Evolutionary conservation across 176 grass and related monocot species (phyloP).

Genomic region (Coix lacrymajobi): DNA sequence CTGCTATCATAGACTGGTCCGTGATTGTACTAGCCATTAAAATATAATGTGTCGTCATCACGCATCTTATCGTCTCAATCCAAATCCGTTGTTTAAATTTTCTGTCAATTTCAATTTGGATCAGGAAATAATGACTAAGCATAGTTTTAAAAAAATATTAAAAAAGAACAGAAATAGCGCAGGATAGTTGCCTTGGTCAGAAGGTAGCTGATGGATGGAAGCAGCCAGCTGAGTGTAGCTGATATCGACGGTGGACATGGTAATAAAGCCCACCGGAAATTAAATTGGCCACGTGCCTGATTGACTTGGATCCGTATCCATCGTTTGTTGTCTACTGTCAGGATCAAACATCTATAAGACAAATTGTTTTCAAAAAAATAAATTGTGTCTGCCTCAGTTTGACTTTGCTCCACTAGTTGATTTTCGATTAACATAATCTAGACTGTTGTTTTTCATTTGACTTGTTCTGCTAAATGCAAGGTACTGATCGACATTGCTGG

Average conservation of each 20-base stretch:
- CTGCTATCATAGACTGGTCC: neutral
- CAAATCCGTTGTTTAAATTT: neutral
- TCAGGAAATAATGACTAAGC: neutral
- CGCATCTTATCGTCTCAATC: neutral
- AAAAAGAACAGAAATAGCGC: neutral
- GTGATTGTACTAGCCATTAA: constrained; percentile 5
- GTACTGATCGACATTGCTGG: neutral
- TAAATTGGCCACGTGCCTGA: constrained; percentile 12
- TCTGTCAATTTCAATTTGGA: too few relatives aligned
- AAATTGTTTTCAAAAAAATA: neutral
- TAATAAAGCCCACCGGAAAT: neutral
- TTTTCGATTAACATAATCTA: neutral
- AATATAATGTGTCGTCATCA: neutral
- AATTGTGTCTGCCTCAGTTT: neutral
- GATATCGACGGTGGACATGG: neutral
- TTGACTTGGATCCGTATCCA: constrained; percentile 3
- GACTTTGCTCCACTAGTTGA: neutral
- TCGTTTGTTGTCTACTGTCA: constrained; percentile 7
- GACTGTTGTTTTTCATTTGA: neutral
- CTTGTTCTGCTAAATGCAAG: neutral
- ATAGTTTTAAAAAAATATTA: neutral
- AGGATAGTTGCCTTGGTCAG: constrained; percentile 1
- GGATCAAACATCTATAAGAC: neutral
- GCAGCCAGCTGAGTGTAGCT: neutral
- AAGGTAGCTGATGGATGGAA: neutral